Evolutionary conservation across 163 green algal genomes (phyloP).

Genomic region (Scenedesmus sp.): DNA sequence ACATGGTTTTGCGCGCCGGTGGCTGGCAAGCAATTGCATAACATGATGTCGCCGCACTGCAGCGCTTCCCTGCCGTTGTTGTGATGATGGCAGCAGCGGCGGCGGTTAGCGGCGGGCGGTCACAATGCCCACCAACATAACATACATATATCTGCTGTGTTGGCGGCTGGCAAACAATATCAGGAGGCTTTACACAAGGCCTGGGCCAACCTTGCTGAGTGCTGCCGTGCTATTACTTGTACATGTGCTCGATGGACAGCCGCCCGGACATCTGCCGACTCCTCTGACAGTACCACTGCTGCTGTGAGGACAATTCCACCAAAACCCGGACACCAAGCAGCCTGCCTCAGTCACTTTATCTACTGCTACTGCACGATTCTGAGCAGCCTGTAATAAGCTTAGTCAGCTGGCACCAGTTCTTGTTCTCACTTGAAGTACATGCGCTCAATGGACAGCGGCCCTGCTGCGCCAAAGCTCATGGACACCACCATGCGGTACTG

Average conservation of each 20-base stretch:
- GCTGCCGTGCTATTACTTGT: not conserved
- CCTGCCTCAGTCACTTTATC: too few species aligned
- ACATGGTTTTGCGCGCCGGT: too few species aligned
- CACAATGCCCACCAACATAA: not conserved
- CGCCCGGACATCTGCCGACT: too few species aligned
- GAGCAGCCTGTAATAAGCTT: too few species aligned
- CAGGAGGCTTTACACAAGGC: too few species aligned
- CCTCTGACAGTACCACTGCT: too few species aligned
- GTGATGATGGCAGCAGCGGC: not conserved
- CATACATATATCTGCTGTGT: too few species aligned
- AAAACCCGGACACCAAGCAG: too few species aligned
- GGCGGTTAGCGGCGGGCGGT: not conserved
- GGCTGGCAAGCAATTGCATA: not conserved
- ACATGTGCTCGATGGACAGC: not conserved
- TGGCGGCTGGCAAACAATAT: too few species aligned
- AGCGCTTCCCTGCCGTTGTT: slow-evolving; percentile 33
- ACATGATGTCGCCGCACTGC: slow-evolving; percentile 36
- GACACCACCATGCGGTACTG: slow-evolving; percentile 52
- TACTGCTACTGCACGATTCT: too few species aligned
- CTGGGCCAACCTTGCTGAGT: too few species aligned
- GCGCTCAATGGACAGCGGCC: slow-evolving; percentile 48
- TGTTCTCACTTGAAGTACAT: slow-evolving; percentile 45
- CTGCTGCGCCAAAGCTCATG: slow-evolving; percentile 48
- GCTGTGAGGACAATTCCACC: too few species aligned
- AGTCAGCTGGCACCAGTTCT: not conserved